Evolutionary conservation across 164 flowering plant species (phyloP).

Genomic region (Nymphaea colorata): DNA sequence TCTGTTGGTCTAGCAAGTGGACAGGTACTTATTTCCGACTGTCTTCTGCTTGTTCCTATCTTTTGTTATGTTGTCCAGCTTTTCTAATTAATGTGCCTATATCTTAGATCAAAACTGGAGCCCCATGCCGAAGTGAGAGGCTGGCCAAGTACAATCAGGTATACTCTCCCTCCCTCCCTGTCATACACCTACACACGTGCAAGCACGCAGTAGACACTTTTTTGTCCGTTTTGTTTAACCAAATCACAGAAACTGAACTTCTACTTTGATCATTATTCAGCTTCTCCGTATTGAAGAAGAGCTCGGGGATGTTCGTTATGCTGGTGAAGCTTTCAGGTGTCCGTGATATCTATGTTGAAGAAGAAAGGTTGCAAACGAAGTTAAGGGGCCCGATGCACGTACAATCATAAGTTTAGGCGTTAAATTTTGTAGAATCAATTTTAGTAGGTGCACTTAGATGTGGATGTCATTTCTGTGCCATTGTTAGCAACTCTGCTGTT

Average conservation of each 20-base stretch:
- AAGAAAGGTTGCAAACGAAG: neutral
- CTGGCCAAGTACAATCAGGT: slow-evolving; percentile 94
- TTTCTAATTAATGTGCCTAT: neutral
- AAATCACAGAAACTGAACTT: neutral
- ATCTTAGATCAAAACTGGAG: slow-evolving; percentile 81
- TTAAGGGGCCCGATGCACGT: neutral
- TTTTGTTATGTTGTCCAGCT: neutral
- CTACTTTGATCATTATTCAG: slow-evolving; percentile 12
- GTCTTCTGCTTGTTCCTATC: neutral
- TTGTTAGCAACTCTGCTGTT: neutral
- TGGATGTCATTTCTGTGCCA: neutral
- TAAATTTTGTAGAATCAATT: neutral
- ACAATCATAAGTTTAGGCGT: neutral
- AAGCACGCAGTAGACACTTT: neutral
- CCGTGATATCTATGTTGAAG: slow-evolving; percentile 2
- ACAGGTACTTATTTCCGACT: slow-evolving; percentile 35
- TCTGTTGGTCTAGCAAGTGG: slow-evolving; percentile 97
- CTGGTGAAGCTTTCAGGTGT: slow-evolving; percentile 48
- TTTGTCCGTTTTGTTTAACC: neutral
- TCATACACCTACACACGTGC: neutral
- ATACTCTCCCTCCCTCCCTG: neutral
- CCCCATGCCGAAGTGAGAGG: slow-evolving; percentile 94
- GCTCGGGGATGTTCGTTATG: slow-evolving; percentile 57
- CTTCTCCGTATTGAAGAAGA: slow-evolving; percentile 72
- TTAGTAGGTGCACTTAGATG: neutral